Percentiles rank a stretch among this genome's conserved stretches.
Evolutionary conservation across 495 filamentous ascomycete species (phyloP).

Genomic region (Xanthoparmelia taractica): DNA sequence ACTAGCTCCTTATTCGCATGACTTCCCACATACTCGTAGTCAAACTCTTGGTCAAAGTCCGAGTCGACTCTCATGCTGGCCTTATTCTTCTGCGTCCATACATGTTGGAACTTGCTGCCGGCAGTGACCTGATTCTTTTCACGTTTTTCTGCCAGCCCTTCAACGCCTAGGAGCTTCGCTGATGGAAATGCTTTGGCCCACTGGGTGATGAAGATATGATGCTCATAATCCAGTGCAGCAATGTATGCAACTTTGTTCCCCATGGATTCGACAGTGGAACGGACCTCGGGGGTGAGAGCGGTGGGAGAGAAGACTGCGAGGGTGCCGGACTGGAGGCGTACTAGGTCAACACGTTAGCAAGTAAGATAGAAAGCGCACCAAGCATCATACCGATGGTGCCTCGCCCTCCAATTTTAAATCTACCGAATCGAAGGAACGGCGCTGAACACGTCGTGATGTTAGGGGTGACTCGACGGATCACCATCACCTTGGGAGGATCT

Average conservation of each 20-base stretch:
- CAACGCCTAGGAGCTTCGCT: slow-evolving; percentile 73
- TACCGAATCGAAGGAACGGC: slow-evolving; percentile 78
- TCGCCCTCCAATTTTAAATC: slow-evolving; percentile 73
- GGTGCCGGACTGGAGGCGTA: slow-evolving; percentile 64
- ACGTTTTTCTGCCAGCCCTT: slow-evolving; percentile 82
- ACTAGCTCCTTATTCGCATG: slow-evolving; percentile 84
- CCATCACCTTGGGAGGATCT: slow-evolving; percentile 72
- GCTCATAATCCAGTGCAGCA: slow-evolving; percentile 77
- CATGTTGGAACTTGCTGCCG: slow-evolving; percentile 57
- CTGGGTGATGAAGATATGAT: slow-evolving; percentile 80
- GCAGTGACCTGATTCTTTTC: slow-evolving; percentile 56
- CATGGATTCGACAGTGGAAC: slow-evolving; percentile 53
- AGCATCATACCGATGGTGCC: slow-evolving; percentile 63
- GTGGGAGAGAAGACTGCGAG: slow-evolving; percentile 91
- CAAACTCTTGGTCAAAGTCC: slow-evolving; percentile 83
- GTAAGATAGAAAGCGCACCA: slow-evolving; percentile 4
- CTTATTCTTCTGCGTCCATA: slow-evolving; percentile 55
- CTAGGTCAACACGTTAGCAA: slow-evolving; percentile 27
- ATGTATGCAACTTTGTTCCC: slow-evolving; percentile 75
- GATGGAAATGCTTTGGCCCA: slow-evolving; percentile 75
- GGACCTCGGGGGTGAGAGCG: slow-evolving; percentile 69
- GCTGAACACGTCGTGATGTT: slow-evolving; percentile 73
- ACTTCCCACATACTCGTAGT: slow-evolving; percentile 70
- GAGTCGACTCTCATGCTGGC: slow-evolving; percentile 48
- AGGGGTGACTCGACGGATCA: slow-evolving; percentile 74